Conservation (phyloP, 495 filamentous ascomycete species). For the Lichenothelia convexa region DNA sequence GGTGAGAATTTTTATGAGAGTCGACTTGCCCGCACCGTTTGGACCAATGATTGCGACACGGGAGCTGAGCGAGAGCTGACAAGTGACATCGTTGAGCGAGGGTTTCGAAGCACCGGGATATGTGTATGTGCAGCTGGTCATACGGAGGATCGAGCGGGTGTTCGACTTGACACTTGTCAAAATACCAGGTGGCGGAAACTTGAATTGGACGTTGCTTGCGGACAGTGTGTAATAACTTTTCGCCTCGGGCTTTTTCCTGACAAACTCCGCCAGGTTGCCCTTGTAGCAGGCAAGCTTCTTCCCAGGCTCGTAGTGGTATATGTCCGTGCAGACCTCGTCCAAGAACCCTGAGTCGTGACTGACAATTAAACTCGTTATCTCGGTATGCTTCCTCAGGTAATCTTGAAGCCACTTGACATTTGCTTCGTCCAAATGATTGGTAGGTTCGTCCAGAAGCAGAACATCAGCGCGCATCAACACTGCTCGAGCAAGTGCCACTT, state of each 20-base stretch:
- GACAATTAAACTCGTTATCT: conserved; percentile 95
- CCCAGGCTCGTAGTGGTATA: conserved; percentile 96
- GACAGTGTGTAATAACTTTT: conserved; percentile 98
- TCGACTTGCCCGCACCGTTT: conserved; percentile 97
- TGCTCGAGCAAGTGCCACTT: conserved; percentile 85
- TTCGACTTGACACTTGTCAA: conserved; percentile 85
- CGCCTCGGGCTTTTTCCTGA: conserved; percentile 82
- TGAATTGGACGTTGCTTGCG: conserved; percentile 79
- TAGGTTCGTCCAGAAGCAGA: conserved; percentile 91
- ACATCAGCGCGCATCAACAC: conserved; percentile 96
- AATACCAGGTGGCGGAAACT: conserved; percentile 91
- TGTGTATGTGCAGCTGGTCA: conserved; percentile 77
- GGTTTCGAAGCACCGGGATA: conserved; percentile 78
- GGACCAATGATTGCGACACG: conserved; percentile 89
- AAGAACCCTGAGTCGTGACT: conserved; percentile 96
- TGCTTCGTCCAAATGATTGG: conserved; percentile 91
- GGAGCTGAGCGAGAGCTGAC: conserved; percentile 72
- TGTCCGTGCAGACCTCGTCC: conserved; percentile 93
- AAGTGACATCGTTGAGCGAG: conserved; percentile 70
- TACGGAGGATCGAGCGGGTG: conserved; percentile 85
- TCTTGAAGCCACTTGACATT: conserved; percentile 93
- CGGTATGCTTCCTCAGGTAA: conserved; percentile 86
- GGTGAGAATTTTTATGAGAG: conserved; percentile 94
- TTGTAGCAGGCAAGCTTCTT: conserved; percentile 94
- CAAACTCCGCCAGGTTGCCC: conserved; percentile 86